phyloP scores from a whole-genome alignment of 306 rosid genomes.

The Rosa rugosa region DNA sequence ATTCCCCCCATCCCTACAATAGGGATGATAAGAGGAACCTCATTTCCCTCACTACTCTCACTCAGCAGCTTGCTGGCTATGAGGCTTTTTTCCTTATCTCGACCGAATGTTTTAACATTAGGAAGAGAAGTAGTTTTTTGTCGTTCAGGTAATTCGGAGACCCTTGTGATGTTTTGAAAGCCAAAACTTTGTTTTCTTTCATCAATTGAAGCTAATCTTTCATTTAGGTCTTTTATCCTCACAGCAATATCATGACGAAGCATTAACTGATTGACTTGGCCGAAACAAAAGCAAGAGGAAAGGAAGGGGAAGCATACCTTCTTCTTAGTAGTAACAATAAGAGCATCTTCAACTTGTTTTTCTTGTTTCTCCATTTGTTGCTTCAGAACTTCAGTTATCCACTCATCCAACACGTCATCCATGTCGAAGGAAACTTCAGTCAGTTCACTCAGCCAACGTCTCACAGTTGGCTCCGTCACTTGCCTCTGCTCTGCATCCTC shows the following conservation, averaged over 20 bases:
- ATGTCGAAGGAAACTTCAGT: not conserved
- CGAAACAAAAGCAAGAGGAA: not conserved
- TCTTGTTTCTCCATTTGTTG: not conserved
- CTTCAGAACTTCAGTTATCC: not conserved
- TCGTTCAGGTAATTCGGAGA: not conserved
- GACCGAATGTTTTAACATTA: not conserved
- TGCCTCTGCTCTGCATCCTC: conserved; percentile 19
- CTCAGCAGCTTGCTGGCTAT: not conserved
- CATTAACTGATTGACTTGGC: not conserved
- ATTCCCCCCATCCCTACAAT: conserved; percentile 13
- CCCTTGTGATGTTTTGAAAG: not conserved
- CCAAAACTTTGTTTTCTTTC: not conserved
- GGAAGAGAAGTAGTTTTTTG: not conserved
- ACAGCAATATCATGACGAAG: not conserved
- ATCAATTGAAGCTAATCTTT: not conserved
- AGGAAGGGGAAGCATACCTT: not conserved
- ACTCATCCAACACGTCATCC: not conserved
- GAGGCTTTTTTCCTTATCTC: not conserved
- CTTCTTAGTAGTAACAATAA: not conserved
- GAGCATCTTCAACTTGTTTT: not conserved
- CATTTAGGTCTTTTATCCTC: not conserved
- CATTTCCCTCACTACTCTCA: not conserved
- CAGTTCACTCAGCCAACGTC: not conserved
- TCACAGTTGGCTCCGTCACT: not conserved
- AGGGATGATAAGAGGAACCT: not conserved